Percentiles rank a stretch among this genome's conserved stretches.
Conservation (phyloP, 768 basidiomycete species). For the Leccinum truebloodii region DNA sequence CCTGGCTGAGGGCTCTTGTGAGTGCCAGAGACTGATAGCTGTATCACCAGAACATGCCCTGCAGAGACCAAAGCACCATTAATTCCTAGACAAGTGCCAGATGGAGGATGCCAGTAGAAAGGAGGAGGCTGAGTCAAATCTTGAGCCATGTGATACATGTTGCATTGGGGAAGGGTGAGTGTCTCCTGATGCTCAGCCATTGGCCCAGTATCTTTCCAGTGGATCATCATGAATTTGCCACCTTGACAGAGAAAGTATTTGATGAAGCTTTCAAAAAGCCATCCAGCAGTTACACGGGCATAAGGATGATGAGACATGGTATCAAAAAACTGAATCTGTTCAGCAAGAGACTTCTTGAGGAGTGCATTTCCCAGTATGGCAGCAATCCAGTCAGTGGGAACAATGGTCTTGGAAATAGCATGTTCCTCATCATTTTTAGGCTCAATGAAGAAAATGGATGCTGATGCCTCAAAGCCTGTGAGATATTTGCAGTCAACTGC, state of each 20-base stretch:
- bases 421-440: background rate
- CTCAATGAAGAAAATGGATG: background rate
- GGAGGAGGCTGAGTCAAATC: background rate
- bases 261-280: background rate
- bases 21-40: background rate
- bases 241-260: background rate
- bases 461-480: background rate
- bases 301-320: background rate
- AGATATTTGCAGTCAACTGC: background rate
- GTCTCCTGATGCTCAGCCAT: background rate
- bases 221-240: background rate
- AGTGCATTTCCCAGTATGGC: background rate
- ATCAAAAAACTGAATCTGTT: background rate
- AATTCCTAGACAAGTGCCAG: background rate
- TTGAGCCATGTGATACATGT: background rate
- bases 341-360: background rate
- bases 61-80: background rate
- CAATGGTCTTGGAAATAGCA: background rate
- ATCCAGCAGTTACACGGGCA: background rate
- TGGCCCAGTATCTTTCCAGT: background rate
- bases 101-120: background rate
- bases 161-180: background rate
- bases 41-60: background rate
- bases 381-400: background rate
- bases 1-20: background rate